phyloP scores from a whole-genome alignment of 2,329 filamentous ascomycete genomes.

The Clarireedia paspali region DNA sequence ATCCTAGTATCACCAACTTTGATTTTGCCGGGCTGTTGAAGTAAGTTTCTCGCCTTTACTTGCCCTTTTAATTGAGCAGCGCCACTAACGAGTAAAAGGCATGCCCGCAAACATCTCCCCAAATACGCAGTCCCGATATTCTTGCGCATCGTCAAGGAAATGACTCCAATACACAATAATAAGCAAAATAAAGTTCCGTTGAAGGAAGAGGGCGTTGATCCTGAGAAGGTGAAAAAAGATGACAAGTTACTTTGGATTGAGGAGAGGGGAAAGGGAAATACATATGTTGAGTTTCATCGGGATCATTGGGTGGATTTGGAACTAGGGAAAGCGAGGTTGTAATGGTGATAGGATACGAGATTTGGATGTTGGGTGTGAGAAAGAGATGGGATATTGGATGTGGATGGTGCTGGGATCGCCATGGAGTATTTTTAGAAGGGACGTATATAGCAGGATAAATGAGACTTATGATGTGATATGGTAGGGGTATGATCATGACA shows the following conservation, averaged over 20 bases:
- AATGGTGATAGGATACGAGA: neutral
- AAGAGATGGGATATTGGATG: too few relatives aligned
- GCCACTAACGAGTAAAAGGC: conserved; percentile 27
- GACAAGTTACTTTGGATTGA: conserved; percentile 49
- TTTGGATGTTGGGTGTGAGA: too few relatives aligned
- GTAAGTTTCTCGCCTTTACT: conserved; percentile 26
- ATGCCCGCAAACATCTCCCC: conserved; percentile 53
- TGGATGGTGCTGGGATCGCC: too few relatives aligned
- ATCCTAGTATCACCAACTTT: conserved; percentile 42
- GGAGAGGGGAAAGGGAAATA: conserved; percentile 43
- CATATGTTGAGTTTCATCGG: conserved; percentile 51
- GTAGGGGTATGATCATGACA: too few relatives aligned
- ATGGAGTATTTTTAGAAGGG: too few relatives aligned
- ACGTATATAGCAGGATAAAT: too few relatives aligned
- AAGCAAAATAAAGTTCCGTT: conserved; percentile 73
- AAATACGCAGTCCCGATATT: conserved; percentile 72
- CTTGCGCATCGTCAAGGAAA: conserved; percentile 50
- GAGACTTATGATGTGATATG: too few relatives aligned
- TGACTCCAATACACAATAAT: conserved; percentile 63
- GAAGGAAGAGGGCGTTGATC: conserved; percentile 58
- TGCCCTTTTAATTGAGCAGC: neutral
- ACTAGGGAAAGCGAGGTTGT: conserved; percentile 39
- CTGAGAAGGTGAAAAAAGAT: conserved; percentile 35
- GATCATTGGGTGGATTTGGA: conserved; percentile 50
- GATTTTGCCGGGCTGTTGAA: conserved; percentile 52